Evolutionary conservation across 2,329 filamentous ascomycete genomes (phyloP).

Genomic region (Fusarium armeniacum): DNA sequence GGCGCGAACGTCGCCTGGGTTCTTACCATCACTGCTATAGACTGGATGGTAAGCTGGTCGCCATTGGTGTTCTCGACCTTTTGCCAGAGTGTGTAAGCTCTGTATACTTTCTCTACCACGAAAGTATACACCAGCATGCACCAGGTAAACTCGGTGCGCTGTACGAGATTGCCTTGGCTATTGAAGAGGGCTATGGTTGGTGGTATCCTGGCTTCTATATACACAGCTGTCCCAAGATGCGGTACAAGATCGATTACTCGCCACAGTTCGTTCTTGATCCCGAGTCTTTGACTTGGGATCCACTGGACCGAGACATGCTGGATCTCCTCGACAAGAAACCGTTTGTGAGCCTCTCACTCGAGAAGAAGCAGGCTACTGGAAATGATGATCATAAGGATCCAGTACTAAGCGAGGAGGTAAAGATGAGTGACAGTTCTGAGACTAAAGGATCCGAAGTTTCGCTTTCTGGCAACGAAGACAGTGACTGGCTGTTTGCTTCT

Average conservation of each 20-base stretch:
- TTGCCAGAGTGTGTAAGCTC: slow-evolving; percentile 82
- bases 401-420: not conserved
- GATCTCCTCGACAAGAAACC: slow-evolving; percentile 65
- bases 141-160: slow-evolving; percentile 84
- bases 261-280: slow-evolving; percentile 83
- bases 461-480: slow-evolving; percentile 41
- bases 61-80: slow-evolving; percentile 82
- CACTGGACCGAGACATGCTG: slow-evolving; percentile 66
- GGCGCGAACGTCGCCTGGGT: slow-evolving; percentile 70
- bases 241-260: slow-evolving; percentile 84
- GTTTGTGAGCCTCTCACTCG: slow-evolving; percentile 66
- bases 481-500: slow-evolving; percentile 65
- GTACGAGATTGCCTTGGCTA: slow-evolving; percentile 77
- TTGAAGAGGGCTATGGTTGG: slow-evolving; percentile 77
- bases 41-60: slow-evolving; percentile 80
- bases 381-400: not conserved
- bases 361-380: slow-evolving; percentile 43
- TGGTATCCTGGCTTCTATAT: slow-evolving; percentile 90
- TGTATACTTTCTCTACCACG: slow-evolving; percentile 87
- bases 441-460: slow-evolving; percentile 8
- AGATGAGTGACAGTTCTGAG: slow-evolving; percentile 14
- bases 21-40: slow-evolving; percentile 88
- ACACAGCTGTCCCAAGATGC: slow-evolving; percentile 84
- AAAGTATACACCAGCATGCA: slow-evolving; percentile 76
- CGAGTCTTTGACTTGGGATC: slow-evolving; percentile 72